Conservation (phyloP, 2,329 filamentous ascomycete genomes). For the Pseudonectria foliicola region DNA sequence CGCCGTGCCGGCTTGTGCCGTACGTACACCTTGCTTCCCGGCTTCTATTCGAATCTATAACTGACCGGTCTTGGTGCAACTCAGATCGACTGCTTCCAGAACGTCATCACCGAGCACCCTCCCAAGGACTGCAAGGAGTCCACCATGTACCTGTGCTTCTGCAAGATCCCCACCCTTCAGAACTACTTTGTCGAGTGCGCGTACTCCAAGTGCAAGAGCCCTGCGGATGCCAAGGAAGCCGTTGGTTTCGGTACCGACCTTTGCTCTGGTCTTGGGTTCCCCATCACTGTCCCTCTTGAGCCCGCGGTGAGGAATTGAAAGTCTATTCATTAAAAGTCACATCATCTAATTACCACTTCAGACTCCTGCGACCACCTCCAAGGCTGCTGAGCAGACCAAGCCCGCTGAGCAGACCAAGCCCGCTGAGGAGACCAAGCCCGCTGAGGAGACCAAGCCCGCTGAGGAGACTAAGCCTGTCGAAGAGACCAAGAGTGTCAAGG, state of each 20-base stretch:
- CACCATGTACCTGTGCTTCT: slow-evolving; percentile 27
- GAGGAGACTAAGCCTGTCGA: slow-evolving; percentile 1
- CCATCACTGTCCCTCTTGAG: no score
- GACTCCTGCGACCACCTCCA: neutral
- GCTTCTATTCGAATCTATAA: no score
- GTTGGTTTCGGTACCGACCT: slow-evolving; percentile 18
- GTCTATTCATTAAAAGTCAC: no score
- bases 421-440: neutral
- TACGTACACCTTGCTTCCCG: slow-evolving; percentile 2
- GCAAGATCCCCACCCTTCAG: slow-evolving; percentile 18
- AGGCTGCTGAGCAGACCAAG: neutral
- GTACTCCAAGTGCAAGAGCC: slow-evolving; percentile 13
- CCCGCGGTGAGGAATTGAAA: no score
- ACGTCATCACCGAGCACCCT: slow-evolving; percentile 21
- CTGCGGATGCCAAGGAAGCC: slow-evolving; percentile 6
- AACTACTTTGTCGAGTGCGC: slow-evolving; percentile 18
- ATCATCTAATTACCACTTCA: neutral
- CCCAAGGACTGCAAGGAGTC: slow-evolving; percentile 21
- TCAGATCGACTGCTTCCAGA: slow-evolving; percentile 22
- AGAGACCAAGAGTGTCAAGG: no score
- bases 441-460: neutral
- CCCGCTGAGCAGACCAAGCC: neutral
- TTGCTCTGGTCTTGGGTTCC: slow-evolving; percentile 23
- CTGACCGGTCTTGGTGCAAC: neutral
- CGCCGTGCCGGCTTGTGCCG: slow-evolving; percentile 11